A percentile compares a stretch with the other conserved stretches of the same genome.
Evolutionary conservation across 306 rosid genomes (phyloP).

Genomic region (Mimosa bimucronata): DNA sequence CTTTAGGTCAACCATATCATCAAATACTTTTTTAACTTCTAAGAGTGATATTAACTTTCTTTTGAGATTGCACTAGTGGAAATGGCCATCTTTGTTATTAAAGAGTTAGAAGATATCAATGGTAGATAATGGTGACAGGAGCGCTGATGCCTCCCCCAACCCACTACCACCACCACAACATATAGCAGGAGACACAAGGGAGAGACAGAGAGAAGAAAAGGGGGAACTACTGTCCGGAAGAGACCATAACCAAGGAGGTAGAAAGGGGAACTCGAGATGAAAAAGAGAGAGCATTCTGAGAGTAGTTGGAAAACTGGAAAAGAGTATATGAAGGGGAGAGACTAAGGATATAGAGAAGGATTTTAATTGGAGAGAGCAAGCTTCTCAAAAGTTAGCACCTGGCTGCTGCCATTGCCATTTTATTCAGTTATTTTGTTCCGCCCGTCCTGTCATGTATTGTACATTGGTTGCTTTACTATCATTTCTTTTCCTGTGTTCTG

Average conservation of each 20-base stretch:
- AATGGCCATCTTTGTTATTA: conserved; percentile 25
- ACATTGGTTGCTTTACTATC: background rate
- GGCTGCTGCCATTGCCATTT: background rate
- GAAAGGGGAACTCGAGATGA: background rate
- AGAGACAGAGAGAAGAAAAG: background rate
- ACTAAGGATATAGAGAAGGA: background rate
- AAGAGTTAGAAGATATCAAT: conserved; percentile 29
- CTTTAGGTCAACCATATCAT: conserved; percentile 28
- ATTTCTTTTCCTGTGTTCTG: background rate
- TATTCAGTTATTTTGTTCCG: background rate
- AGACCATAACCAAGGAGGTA: background rate
- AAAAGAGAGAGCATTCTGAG: background rate
- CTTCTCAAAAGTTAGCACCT: background rate
- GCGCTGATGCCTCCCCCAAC: background rate
- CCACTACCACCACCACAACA: background rate
- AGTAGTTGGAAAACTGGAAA: background rate
- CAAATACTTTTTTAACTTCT: conserved; percentile 25
- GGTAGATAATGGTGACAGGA: conserved; percentile 23
- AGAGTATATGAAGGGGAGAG: background rate
- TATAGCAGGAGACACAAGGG: background rate
- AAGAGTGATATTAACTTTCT: conserved; percentile 23
- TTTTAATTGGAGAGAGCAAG: background rate
- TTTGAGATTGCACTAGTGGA: conserved; percentile 4
- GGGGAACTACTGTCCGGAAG: background rate
- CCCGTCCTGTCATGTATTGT: background rate